Conservation (phyloP, 768 basidiomycete species). For the Suillus ampliporus region DNA sequence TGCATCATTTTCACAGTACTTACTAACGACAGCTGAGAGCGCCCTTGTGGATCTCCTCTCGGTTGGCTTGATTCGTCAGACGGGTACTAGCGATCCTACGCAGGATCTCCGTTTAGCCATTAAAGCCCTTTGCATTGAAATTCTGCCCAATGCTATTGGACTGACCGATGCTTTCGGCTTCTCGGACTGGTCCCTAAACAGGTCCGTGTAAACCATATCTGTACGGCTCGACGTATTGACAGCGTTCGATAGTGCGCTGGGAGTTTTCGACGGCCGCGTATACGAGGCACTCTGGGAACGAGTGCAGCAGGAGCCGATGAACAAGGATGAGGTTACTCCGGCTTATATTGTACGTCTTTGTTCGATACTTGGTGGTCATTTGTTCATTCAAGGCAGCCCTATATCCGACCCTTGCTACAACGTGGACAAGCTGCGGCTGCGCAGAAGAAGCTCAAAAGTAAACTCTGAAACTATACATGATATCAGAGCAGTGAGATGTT, state of each 20-base stretch:
- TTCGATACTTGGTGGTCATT: not conserved
- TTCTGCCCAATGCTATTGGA: slow-evolving; percentile 70
- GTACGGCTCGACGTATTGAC: not conserved
- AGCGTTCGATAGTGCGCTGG: slow-evolving; percentile 53
- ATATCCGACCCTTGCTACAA: slow-evolving; percentile 57
- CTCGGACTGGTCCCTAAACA: slow-evolving; percentile 76
- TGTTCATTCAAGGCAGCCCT: slow-evolving; percentile 34
- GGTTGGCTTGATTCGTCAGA: slow-evolving; percentile 48
- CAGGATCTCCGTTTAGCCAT: slow-evolving; percentile 56
- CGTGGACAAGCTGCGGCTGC: slow-evolving; percentile 48
- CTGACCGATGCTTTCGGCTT: slow-evolving; percentile 78
- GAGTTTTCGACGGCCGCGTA: slow-evolving; percentile 65
- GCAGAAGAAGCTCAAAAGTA: slow-evolving; percentile 1
- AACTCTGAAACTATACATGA: not conserved
- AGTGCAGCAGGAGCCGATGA: slow-evolving; percentile 65
- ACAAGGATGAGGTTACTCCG: slow-evolving; percentile 52
- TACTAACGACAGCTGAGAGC: slow-evolving; percentile 60
- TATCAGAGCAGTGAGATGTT: not conserved
- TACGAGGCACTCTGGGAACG: slow-evolving; percentile 71
- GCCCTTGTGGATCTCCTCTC: slow-evolving; percentile 65
- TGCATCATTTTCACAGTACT: slow-evolving; percentile 48
- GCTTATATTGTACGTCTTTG: slow-evolving; percentile 56
- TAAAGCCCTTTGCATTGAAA: slow-evolving; percentile 49
- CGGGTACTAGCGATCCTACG: slow-evolving; percentile 46
- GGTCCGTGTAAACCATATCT: slow-evolving; percentile 40